Percentiles rank a stretch among this genome's conserved stretches.
Conservation (phyloP, 768 basidiomycete species). For the Auricularia cornea region DNA sequence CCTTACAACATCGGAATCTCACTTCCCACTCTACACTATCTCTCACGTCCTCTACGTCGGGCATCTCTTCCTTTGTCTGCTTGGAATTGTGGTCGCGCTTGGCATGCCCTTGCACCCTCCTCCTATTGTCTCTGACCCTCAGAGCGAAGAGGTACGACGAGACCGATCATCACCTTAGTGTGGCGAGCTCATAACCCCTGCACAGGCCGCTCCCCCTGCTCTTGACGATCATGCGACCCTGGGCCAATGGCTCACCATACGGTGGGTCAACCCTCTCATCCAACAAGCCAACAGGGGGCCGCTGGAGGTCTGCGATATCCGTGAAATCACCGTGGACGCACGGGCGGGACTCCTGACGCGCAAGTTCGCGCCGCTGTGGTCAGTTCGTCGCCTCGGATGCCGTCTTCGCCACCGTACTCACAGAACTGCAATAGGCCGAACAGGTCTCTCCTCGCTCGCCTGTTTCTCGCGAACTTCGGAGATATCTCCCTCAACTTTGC, state of each 20-base stretch:
- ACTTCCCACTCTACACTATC: neutral
- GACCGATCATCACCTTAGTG: too few relatives aligned
- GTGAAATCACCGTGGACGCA: neutral
- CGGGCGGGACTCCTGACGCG: neutral
- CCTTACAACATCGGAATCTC: neutral
- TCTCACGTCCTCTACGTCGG: neutral
- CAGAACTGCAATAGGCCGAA: neutral
- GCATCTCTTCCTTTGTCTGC: neutral
- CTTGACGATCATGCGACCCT: neutral
- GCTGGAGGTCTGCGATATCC: neutral
- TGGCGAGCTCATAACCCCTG: neutral
- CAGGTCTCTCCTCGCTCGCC: neutral
- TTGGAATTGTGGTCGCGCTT: neutral
- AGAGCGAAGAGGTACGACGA: neutral
- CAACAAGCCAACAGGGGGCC: neutral
- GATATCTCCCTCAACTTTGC: neutral
- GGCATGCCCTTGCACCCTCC: neutral
- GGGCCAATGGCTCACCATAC: neutral
- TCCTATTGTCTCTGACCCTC: neutral
- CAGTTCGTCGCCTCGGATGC: neutral
- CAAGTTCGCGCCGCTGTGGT: neutral
- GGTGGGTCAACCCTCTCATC: neutral
- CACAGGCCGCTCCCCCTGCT: neutral
- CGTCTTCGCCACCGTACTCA: too few relatives aligned
- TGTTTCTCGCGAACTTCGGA: neutral